Conservation (phyloP, 805 yeast genomes). For the Zygoascus ofunaensis region DNA sequence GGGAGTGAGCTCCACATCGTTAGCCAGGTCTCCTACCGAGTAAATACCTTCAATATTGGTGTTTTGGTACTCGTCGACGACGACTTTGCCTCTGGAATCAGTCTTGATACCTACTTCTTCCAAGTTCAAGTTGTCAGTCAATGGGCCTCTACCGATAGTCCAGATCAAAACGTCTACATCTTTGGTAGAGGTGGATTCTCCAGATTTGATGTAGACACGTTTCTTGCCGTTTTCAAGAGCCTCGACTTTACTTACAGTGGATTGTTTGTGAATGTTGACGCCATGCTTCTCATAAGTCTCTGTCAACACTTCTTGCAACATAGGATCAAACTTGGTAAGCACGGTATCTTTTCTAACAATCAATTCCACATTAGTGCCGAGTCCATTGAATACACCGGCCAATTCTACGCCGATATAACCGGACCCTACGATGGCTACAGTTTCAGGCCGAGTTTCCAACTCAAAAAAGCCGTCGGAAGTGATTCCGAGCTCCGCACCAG, state of each 20-base stretch:
- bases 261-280: conserved; percentile 63
- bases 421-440: conserved; percentile 93
- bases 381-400: conserved; percentile 85
- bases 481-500: conserved; percentile 76
- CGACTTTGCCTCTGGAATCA: conserved; percentile 51
- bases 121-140: conserved; percentile 56
- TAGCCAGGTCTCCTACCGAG: conserved; percentile 86
- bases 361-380: conserved; percentile 79
- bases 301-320: conserved; percentile 71
- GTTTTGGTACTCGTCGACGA: conserved; percentile 82
- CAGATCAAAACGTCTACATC: conserved; percentile 77
- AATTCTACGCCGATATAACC: conserved; percentile 96
- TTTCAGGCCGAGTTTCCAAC: conserved; percentile 73
- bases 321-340: conserved; percentile 75
- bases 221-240: conserved; percentile 38
- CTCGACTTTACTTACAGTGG: conserved; percentile 37
- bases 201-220: conserved; percentile 35
- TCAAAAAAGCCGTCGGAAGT: conserved; percentile 88
- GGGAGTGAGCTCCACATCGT: conserved; percentile 84
- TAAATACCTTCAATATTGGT: conserved; percentile 62
- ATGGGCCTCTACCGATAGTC: conserved; percentile 88
- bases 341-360: conserved; percentile 88
- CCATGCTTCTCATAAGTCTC: conserved; percentile 76
- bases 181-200: conserved; percentile 30
- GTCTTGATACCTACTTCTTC: conserved; percentile 65